Evolutionary conservation across 345 rosid species (phyloP).

Genomic region (Litchi chinensis): DNA sequence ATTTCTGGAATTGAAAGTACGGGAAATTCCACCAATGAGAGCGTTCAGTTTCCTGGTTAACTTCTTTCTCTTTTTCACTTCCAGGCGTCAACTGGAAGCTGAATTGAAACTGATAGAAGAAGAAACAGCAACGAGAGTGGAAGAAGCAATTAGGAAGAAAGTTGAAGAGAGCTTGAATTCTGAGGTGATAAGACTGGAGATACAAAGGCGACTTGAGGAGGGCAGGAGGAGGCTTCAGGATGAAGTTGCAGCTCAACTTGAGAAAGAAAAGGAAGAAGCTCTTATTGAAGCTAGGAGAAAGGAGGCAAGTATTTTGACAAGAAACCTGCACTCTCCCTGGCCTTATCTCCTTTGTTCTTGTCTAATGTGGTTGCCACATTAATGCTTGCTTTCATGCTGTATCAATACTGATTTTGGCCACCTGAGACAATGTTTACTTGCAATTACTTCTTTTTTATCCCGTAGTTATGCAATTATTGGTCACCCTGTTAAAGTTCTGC

Average conservation of each 20-base stretch:
- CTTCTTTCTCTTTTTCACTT: conserved; percentile 31
- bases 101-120: conserved; percentile 88
- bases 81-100: conserved; percentile 93
- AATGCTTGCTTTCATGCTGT: background rate
- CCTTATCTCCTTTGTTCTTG: background rate
- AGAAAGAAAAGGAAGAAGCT: conserved; percentile 79
- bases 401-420: background rate
- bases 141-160: conserved; percentile 68
- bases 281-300: conserved; percentile 66
- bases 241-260: conserved; percentile 83
- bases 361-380: background rate
- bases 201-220: conserved; percentile 67
- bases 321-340: background rate
- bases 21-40: conserved; percentile 11
- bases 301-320: conserved; percentile 53
- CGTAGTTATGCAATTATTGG: background rate
- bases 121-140: conserved; percentile 86
- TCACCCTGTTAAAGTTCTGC: background rate
- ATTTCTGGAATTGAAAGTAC: conserved; percentile 30
- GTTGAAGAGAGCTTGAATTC: conserved; percentile 83
- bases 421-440: background rate
- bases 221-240: conserved; percentile 67
- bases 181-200: conserved; percentile 67
- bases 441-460: background rate
- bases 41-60: conserved; percentile 38